A percentile compares a stretch with the other conserved stretches of the same genome.
phyloP scores from a whole-genome alignment of 2,329 filamentous ascomycete species.

The Gliomastix tumulicola region DNA sequence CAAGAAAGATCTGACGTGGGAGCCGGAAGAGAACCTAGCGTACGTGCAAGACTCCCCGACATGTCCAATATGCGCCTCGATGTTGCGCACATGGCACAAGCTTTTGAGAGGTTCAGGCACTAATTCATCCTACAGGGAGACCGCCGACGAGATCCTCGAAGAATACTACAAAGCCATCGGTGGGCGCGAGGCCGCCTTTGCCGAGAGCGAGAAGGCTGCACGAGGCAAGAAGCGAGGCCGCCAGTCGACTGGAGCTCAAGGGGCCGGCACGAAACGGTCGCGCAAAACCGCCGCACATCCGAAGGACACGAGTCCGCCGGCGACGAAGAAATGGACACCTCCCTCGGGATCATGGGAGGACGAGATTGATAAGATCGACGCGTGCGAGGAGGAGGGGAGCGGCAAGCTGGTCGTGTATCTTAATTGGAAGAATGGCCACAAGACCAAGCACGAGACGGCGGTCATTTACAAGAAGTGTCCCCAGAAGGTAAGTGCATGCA shows the following conservation, averaged over 20 bases:
- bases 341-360: conserved; percentile 74
- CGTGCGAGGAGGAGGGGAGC: conserved; percentile 57
- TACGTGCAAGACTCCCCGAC: conserved; percentile 7
- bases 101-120: conserved; percentile 2
- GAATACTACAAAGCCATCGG: conserved; percentile 59
- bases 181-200: conserved; percentile 50
- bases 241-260: conserved; percentile 27
- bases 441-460: conserved; percentile 64
- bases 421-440: conserved; percentile 66
- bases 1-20: conserved; percentile 68
- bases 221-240: conserved; percentile 53
- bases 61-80: no score
- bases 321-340: conserved; percentile 50
- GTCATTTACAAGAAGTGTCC: conserved; percentile 71
- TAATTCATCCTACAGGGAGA: conserved; percentile 33
- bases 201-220: conserved; percentile 39
- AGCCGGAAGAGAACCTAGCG: conserved; percentile 60
- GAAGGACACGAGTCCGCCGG: conserved; percentile 37
- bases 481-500: conserved; percentile 53
- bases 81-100: no score
- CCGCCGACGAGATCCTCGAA: conserved; percentile 52
- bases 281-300: conserved; percentile 44
- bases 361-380: conserved; percentile 62
- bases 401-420: conserved; percentile 60
- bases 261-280: conserved; percentile 32